These are phyloP conservation scores for Pinus taeda DNA, from an alignment of 75 land plant genomes.

Conservation along the genomic window DNA sequence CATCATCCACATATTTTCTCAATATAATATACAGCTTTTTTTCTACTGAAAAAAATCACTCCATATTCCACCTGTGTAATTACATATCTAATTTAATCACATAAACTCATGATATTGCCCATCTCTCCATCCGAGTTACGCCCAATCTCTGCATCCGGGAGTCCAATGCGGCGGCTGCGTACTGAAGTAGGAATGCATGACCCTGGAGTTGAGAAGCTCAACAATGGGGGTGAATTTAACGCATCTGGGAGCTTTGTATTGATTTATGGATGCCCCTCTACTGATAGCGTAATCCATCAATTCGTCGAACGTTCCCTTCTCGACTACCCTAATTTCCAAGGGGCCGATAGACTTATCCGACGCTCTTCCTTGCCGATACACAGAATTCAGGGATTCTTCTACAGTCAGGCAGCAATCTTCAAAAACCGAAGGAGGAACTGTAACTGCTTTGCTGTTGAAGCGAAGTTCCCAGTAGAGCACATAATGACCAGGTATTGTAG, in stretches of 20 bases:
- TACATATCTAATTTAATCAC: too few species aligned
- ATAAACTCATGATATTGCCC: too few species aligned
- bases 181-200: slow-evolving; percentile 15
- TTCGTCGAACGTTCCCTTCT: slow-evolving; percentile 21
- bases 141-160: slow-evolving; percentile 12
- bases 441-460: slow-evolving; percentile 10
- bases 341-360: slow-evolving; percentile 62
- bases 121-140: too few species aligned
- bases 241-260: slow-evolving; percentile 83
- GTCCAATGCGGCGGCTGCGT: slow-evolving; percentile 64
- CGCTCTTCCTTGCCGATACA: slow-evolving; percentile 18
- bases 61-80: too few species aligned
- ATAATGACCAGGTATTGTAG: slow-evolving; percentile 69
- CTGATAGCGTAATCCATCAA: slow-evolving; percentile 67
- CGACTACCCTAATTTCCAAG: slow-evolving; percentile 66
- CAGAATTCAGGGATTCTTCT: slow-evolving; percentile 69
- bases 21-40: too few species aligned
- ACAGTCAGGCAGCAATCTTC: slow-evolving; percentile 70
- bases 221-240: slow-evolving; percentile 48
- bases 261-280: slow-evolving; percentile 73
- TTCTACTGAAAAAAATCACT: too few species aligned
- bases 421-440: slow-evolving; percentile 42
- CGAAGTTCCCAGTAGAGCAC: slow-evolving; percentile 77
- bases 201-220: slow-evolving; percentile 58
- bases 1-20: too few species aligned